phyloP scores from a whole-genome alignment of 768 basidiomycete genomes.

The Podaxis pistillaris region DNA sequence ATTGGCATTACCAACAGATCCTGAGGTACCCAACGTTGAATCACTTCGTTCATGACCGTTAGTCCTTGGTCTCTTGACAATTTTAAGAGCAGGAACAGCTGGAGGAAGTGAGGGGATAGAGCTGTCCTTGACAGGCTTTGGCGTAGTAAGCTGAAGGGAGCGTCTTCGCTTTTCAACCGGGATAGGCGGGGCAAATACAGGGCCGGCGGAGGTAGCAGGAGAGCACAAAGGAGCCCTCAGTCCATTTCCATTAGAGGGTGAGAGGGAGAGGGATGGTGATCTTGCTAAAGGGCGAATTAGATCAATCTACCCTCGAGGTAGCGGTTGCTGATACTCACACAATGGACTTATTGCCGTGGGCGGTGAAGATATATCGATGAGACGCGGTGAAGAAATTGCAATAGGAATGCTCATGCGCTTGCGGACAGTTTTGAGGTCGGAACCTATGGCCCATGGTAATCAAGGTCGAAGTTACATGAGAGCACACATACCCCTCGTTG shows the following conservation, averaged over 20 bases:
- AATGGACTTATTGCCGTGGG: not conserved
- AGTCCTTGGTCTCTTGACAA: slow-evolving; percentile 41
- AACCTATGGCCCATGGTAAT: not conserved
- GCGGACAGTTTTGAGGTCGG: not conserved
- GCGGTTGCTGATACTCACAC: not conserved
- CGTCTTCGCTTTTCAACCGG: not conserved
- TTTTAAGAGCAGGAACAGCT: slow-evolving; percentile 43
- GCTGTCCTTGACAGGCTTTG: slow-evolving; percentile 7
- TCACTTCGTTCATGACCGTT: slow-evolving; percentile 5
- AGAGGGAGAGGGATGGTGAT: not conserved
- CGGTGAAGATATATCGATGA: slow-evolving; percentile 7
- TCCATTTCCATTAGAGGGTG: not conserved
- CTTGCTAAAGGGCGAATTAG: not conserved
- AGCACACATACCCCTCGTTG: not conserved
- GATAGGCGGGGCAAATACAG: not conserved
- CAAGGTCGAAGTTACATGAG: too few relatives aligned
- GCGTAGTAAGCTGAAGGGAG: slow-evolving; percentile 6
- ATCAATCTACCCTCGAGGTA: not conserved
- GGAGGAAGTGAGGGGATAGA: slow-evolving; percentile 25
- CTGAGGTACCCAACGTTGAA: not conserved
- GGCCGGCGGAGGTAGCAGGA: not conserved
- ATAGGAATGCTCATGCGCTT: slow-evolving; percentile 14
- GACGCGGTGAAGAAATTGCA: slow-evolving; percentile 11
- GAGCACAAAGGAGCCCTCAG: not conserved
- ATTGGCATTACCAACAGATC: not conserved